Evolutionary conservation across 192 early-diverging fungal genomes (phyloP), one percentile per base, ranked within the genome.

Genomic region (Mortierella claussenii): DNA sequence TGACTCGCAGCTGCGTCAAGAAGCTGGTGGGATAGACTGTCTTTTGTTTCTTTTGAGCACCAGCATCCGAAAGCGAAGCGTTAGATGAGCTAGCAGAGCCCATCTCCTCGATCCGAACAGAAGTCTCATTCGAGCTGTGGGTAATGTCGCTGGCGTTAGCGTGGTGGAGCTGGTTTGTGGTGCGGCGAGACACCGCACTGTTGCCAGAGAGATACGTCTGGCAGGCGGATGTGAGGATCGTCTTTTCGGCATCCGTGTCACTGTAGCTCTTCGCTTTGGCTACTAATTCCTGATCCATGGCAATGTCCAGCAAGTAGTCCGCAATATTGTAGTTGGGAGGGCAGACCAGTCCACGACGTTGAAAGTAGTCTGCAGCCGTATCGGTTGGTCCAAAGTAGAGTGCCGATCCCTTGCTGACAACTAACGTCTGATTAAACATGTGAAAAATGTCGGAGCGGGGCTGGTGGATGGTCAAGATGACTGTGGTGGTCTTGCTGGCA

Each of bases 391-490:
- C 84, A 43, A 78, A 70, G 57, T 86, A 86, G 1, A 84, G 40
- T 2, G 68, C 58, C 15, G 49, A n/a, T 28, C 84, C 83, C 56
- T 75, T 69, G 21, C 61, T 69, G 61, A 82, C 30, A 6, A 85
- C 69, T 15, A 71, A 27, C 5, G 80, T 26, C 34, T 80, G 80
- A 36, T 84, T 61, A 48, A 82, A 79, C 70, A 87, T 60, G 81
- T 52, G 45, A 71, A 86, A 71, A 63, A 84, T 58, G 68, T 83
- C 61, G 40, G 80, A 82, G 45, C 81, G 55, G 69, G 81, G 71
- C 70, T 88, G 80, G 68, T 87, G 79, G 69, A 88, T 63, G 53
- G 83, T 68, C 71, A 75, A 44, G 47, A 87, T 60, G 37, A 85
- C 42, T 46, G 70, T 82, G 13, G 78, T 89, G 5, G 92, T 68